These are phyloP conservation scores for Trypanosoma caninum DNA, from an alignment of 208 protist genomes.

Conservation along the genomic window DNA sequence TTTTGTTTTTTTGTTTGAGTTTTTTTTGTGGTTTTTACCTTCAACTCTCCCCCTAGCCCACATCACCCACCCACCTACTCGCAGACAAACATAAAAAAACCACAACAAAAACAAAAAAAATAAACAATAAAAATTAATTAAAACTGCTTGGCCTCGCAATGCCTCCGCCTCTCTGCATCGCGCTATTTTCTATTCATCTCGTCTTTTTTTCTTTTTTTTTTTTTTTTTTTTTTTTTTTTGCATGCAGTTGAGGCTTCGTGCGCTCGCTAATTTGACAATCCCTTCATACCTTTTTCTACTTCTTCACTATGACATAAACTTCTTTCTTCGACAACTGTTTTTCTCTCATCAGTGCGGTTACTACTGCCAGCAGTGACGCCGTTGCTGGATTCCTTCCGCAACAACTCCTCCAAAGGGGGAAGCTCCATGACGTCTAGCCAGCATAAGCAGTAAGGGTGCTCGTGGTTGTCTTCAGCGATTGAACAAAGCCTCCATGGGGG, in stretches of 20 bases:
- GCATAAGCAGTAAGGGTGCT: conserved; percentile 60
- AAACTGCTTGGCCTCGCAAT: no score
- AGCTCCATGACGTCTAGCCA: conserved; percentile 60
- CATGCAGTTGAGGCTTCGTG: no score
- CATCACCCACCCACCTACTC: no score
- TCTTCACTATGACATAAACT: not conserved
- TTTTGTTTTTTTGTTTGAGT: no score
- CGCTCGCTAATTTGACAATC: no score
- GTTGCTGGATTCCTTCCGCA: conserved; percentile 22
- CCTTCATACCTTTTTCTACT: not conserved
- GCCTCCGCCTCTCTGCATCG: not conserved
- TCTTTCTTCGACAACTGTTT: not conserved
- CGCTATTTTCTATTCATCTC: not conserved
- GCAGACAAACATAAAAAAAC: no score
- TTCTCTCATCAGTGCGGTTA: not conserved
- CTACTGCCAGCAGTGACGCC: conserved; percentile 6
- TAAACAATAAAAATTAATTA: no score
- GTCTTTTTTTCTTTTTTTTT: not conserved
- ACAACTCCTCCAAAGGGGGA: conserved; percentile 39
- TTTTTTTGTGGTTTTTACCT: no score
- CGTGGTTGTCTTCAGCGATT: conserved; percentile 50
- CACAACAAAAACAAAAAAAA: no score
- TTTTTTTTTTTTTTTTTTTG: not conserved
- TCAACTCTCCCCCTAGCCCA: no score
- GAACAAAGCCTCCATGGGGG: conserved; percentile 76